phyloP scores from a whole-genome alignment of 176 grass and related monocot genomes.

The Pharus latifolius region DNA sequence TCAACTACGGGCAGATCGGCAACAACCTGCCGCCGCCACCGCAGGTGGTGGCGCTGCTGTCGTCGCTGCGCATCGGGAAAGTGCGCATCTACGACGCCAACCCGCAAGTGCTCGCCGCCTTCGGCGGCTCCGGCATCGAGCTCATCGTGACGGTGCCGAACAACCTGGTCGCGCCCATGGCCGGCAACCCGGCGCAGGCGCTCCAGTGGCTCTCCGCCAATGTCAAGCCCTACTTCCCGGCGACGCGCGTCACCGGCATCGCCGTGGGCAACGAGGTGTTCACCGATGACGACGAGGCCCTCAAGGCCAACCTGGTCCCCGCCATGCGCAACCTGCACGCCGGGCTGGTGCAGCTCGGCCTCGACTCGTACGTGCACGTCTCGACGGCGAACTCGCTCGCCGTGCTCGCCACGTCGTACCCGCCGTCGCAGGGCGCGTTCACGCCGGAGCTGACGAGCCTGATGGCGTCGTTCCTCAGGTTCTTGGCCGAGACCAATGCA shows the following conservation, averaged over 20 bases:
- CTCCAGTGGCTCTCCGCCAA: constrained; percentile 51
- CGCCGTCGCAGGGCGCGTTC: constrained; percentile 77
- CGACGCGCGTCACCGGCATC: constrained; percentile 71
- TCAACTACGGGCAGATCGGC: constrained; percentile 94
- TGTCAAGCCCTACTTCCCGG: constrained; percentile 66
- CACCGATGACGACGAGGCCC: constrained; percentile 51
- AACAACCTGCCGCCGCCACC: constrained; percentile 67
- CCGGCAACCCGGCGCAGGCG: constrained; percentile 28
- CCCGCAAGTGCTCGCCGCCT: constrained; percentile 68
- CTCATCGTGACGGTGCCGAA: constrained; percentile 81
- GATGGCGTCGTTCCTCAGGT: constrained; percentile 55
- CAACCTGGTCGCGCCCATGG: constrained; percentile 49
- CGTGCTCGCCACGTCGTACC: constrained; percentile 73
- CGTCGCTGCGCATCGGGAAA: constrained; percentile 59
- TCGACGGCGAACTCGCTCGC: constrained; percentile 76
- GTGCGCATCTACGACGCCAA: constrained; percentile 83
- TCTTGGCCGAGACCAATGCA: constrained; percentile 49
- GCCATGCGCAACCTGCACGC: constrained; percentile 75
- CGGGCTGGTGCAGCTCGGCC: constrained; percentile 53
- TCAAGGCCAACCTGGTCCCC: constrained; percentile 75
- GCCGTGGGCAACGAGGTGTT: constrained; percentile 85
- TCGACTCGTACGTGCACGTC: constrained; percentile 61
- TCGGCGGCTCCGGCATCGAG: constrained; percentile 65
- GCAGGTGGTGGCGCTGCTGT: constrained; percentile 51
- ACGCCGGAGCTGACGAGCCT: constrained; percentile 34